These are phyloP conservation scores for Euphorbia schlechtendalii DNA, from an alignment of 441 rosid species.

Conservation along the genomic window DNA sequence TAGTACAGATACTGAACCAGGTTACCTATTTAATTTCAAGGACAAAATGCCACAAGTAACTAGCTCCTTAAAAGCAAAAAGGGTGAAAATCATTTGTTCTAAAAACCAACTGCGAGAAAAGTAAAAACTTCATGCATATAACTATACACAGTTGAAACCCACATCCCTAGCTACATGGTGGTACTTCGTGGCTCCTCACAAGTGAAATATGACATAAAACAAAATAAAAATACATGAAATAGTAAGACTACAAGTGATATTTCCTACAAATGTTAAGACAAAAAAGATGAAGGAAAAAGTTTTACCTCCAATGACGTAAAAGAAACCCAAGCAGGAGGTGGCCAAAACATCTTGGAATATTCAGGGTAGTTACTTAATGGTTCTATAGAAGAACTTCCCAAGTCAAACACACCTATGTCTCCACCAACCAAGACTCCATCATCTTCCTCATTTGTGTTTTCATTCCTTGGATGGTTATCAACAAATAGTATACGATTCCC, in stretches of 20 bases:
- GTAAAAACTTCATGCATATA: neutral
- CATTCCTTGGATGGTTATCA: constrained; percentile 36
- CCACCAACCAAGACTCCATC: constrained; percentile 23
- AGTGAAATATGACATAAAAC: neutral
- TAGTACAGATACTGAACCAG: too few species aligned
- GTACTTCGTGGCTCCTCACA: neutral
- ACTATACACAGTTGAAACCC: neutral
- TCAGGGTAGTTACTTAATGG: constrained; percentile 38
- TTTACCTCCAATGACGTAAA: constrained; percentile 41
- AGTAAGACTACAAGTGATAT: neutral
- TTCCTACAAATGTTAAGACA: neutral
- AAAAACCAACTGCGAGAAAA: neutral
- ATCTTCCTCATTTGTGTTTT: constrained; percentile 13
- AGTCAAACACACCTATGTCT: constrained; percentile 63
- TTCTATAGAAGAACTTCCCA: constrained; percentile 50
- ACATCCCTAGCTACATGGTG: neutral
- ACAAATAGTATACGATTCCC: constrained; percentile 63
- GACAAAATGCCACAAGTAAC: neutral
- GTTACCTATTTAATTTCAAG: neutral
- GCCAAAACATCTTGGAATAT: constrained; percentile 67
- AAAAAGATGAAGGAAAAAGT: constrained; percentile 5
- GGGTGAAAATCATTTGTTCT: neutral
- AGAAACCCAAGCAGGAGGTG: constrained; percentile 64
- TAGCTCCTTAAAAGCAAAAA: neutral
- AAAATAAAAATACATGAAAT: neutral